Conservation (phyloP, 257 asterid species). For the Echium plantagineum region DNA sequence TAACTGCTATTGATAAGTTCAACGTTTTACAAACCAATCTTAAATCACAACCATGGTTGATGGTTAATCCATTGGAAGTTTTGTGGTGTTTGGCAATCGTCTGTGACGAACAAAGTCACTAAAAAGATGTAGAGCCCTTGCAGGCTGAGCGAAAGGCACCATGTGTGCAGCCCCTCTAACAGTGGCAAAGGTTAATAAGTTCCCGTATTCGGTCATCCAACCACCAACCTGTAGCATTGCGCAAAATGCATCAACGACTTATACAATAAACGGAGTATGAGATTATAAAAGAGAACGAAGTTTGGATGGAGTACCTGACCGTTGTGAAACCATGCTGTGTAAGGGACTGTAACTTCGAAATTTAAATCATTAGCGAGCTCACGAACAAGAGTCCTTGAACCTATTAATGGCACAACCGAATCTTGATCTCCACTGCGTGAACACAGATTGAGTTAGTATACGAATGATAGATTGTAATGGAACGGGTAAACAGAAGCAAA, state of each 20-base stretch:
- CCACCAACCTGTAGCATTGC: conserved; percentile 63
- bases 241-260: background rate
- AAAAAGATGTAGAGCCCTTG: background rate
- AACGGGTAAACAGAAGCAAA: background rate
- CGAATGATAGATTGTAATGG: background rate
- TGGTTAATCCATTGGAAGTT: background rate
- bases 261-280: background rate
- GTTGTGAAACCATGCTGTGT: conserved; percentile 89
- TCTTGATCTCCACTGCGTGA: conserved; percentile 89
- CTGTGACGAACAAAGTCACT: background rate
- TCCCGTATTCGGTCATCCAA: conserved; percentile 81
- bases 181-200: conserved; percentile 69
- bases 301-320: conserved; percentile 41
- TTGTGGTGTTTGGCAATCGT: conserved; percentile 1
- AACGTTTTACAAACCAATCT: too few relatives aligned
- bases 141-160: conserved; percentile 46
- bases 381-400: conserved; percentile 81
- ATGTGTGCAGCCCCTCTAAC: conserved; percentile 97
- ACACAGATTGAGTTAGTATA: background rate
- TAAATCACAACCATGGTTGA: too few relatives aligned
- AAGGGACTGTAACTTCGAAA: conserved; percentile 65
- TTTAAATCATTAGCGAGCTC: conserved; percentile 72
- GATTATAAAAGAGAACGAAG: background rate
- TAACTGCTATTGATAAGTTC: too few relatives aligned
- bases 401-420: conserved; percentile 89